phyloP scores from a whole-genome alignment of 345 rosid species.

The Sisymbrium altissimum region DNA sequence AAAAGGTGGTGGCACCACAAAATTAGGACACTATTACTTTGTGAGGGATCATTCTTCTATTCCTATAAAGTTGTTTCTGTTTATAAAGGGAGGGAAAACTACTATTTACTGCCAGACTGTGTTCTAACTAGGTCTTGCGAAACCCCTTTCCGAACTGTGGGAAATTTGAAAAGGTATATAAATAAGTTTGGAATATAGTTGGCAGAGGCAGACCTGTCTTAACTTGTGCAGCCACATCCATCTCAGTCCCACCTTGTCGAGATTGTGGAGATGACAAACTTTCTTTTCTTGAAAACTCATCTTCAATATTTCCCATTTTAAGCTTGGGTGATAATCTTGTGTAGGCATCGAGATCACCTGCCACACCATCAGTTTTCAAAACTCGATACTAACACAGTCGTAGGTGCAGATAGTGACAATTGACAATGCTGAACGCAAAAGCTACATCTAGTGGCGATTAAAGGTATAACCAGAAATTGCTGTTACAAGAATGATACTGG shows the following conservation, averaged over 20 bases:
- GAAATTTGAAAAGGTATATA: background rate
- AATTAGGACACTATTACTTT: background rate
- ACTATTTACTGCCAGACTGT: background rate
- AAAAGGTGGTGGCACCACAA: background rate
- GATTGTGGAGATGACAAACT: slow-evolving; percentile 38
- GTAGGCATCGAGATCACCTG: slow-evolving; percentile 85
- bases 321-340: slow-evolving; percentile 70
- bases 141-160: background rate
- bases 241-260: slow-evolving; percentile 44
- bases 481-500: background rate
- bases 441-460: background rate
- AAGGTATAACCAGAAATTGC: background rate
- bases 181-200: slow-evolving; percentile 18
- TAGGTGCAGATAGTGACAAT: background rate
- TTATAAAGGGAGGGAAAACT: background rate
- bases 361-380: slow-evolving; percentile 14
- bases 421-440: slow-evolving; percentile 15
- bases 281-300: slow-evolving; percentile 44
- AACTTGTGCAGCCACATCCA: slow-evolving; percentile 53
- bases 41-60: background rate
- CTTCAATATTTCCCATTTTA: slow-evolving; percentile 67
- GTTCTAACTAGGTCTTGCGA: background rate
- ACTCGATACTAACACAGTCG: background rate
- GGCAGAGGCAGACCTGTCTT: slow-evolving; percentile 71
- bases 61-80: background rate